Base-by-base conservation (phyloP, 129 eudicot genomes). In the Logfia minima region DNA sequence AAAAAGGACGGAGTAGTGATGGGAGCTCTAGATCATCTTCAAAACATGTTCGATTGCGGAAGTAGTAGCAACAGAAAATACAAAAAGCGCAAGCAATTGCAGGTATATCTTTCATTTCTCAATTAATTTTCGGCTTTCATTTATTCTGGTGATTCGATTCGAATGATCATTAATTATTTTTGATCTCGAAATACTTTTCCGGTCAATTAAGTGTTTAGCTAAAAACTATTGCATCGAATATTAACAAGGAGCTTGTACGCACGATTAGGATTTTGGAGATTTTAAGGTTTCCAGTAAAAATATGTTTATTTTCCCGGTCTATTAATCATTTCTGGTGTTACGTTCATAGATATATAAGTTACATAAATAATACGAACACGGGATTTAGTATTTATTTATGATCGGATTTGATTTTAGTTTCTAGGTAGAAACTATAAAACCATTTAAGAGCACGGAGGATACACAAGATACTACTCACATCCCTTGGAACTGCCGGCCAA, bases 11-110 rank as follows among this genome's bases (percentile, higher is more conserved):
- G 0, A 24, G 1, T 24, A 24, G 70, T 59, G 64, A 92, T 92
- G 98, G 98, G 98, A 64, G 96, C 85, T 80, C 70, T 92, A 56
- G 97, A 89, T 81, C 96, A 89, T 86, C 88, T 92, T 51, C 83
- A 90, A 14, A 76, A 87, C 71, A 82, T 86, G 34, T 92, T 89
- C 72, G 91, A 92, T 71, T 92, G 93, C 64, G 79, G 88, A 31
- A 53, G 82, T 70, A 85, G 87, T 62, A 72, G 82, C 67, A 58
- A 68, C 71, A 75, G 76, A 68, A 86, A 87, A 77, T 86, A 74
- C 93, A 89, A 87, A 83, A 87, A 83, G 32, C 97, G 96, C 83
- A 92, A 79, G 71, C 98, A 84, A 59, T 84, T 92, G 37, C 98
- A 92, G 98, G 98, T n/a, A n/a, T n/a, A n/a, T n/a, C n/a, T n/a